Conservation (phyloP, 306 rosid genomes). For the Albizia julibrissin region DNA sequence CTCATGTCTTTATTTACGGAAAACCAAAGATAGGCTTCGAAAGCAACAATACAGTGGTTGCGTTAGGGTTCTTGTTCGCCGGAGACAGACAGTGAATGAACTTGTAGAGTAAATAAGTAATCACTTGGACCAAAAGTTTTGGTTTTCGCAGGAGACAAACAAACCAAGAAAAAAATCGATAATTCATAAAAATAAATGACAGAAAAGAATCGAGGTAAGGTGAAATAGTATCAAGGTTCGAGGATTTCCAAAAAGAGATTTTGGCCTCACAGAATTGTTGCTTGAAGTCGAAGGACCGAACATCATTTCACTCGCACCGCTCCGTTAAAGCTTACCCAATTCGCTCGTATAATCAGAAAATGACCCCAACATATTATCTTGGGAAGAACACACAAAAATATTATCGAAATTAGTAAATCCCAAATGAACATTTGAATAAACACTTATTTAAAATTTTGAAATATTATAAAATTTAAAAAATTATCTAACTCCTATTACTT, state of each 20-base stretch:
- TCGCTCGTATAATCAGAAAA: neutral
- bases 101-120: neutral
- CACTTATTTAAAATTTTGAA: too few relatives aligned
- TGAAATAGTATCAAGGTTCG: neutral
- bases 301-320: neutral
- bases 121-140: neutral
- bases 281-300: neutral
- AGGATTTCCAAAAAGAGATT: conserved; percentile 3
- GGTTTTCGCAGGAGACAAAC: conserved; percentile 21
- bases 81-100: neutral
- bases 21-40: conserved; percentile 12
- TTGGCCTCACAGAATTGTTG: conserved; percentile 12
- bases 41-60: neutral
- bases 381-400: too few relatives aligned
- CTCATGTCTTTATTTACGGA: neutral
- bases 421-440: too few relatives aligned
- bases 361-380: neutral
- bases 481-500: too few relatives aligned
- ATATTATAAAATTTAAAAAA: too few relatives aligned
- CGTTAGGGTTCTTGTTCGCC: neutral
- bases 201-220: neutral
- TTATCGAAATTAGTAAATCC: too few relatives aligned
- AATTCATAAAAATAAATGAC: neutral
- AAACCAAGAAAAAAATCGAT: neutral
- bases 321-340: neutral